Base-by-base conservation (phyloP, 2,329 filamentous ascomycete genomes). In the Xylaria sp. region DNA sequence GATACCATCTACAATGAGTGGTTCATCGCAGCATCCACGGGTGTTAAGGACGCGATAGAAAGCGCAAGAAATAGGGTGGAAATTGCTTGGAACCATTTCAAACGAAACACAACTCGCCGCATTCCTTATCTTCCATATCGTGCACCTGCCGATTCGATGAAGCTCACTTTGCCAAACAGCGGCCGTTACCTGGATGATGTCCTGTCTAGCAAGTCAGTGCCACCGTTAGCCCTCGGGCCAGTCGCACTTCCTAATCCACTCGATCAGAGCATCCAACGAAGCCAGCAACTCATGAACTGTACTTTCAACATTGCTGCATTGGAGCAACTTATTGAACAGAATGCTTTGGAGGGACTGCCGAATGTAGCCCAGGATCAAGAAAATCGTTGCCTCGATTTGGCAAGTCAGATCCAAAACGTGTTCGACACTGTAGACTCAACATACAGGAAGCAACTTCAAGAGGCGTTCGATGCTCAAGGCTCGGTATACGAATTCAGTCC, bases 131-230 rank as follows among this genome's bases (percentile, higher is more conserved):
- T 90, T 6, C 83, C 81, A 0, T 60, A 4, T 1, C 76, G 74
- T 1, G 84, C 83, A 0, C 57, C 77, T 0, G 59, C 73, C 0
- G 28, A 68, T 0, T 79, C 82, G 20, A 64, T 82, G 0, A 26
- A 38, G 0, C 75, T 88, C 0, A 75, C 74, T 0, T 77, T 87
- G 1, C 76, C 73, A 0, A 83, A 83, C 44, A 86, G 85, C 58
- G 68, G 76, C 0, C 2, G 11, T 0, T 81, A 82, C 40, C 63
- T 84, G 0, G 59, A 76, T 4, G 23, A 65, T 0, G 42, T 77
- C 2, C 48, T 77, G 0, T 66, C 33, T 6, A 46, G 4, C 6
- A 58, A n/a, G 4, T 26, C 38, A 3, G 2, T 15, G 3, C 60
- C 9, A 2, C n/a, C 57, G 15, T 13, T 11, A 1, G 23, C 13